Conservation (phyloP, 345 rosid species). For the Capsella bursapastoris region DNA sequence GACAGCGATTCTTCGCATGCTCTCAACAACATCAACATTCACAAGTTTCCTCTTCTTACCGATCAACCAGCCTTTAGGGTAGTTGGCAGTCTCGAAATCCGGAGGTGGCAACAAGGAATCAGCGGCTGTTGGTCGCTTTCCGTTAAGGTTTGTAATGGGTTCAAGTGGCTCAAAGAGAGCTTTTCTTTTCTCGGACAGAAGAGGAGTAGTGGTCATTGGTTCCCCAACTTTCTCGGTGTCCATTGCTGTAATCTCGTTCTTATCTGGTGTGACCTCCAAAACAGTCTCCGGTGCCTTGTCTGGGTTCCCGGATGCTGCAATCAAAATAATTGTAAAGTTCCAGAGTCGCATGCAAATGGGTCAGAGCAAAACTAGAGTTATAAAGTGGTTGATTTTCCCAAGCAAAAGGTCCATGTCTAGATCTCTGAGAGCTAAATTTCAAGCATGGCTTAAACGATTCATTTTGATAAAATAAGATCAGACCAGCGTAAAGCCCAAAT, state of each 20-base stretch:
- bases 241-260: slow-evolving; percentile 52
- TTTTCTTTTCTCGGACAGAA: slow-evolving; percentile 76
- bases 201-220: slow-evolving; percentile 45
- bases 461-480: background rate
- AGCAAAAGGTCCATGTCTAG: slow-evolving; percentile 15
- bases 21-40: slow-evolving; percentile 92
- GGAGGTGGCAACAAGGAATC: slow-evolving; percentile 91
- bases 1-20: slow-evolving; percentile 95
- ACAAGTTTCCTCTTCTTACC: slow-evolving; percentile 96
- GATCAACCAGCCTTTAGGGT: slow-evolving; percentile 91
- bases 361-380: background rate
- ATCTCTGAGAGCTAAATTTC: slow-evolving; percentile 19
- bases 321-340: background rate
- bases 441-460: slow-evolving; percentile 3
- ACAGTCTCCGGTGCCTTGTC: slow-evolving; percentile 50
- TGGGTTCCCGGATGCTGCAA: slow-evolving; percentile 30
- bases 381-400: background rate
- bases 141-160: slow-evolving; percentile 55
- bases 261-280: slow-evolving; percentile 50
- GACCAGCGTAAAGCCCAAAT: background rate
- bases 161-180: slow-evolving; percentile 92
- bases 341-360: slow-evolving; percentile 4
- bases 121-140: slow-evolving; percentile 52
- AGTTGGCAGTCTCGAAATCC: slow-evolving; percentile 78
- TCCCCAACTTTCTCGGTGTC: slow-evolving; percentile 31